Evolutionary conservation across 345 rosid genomes (phyloP), one percentile per base, ranked within the genome.

Genomic region (Viola odorata): DNA sequence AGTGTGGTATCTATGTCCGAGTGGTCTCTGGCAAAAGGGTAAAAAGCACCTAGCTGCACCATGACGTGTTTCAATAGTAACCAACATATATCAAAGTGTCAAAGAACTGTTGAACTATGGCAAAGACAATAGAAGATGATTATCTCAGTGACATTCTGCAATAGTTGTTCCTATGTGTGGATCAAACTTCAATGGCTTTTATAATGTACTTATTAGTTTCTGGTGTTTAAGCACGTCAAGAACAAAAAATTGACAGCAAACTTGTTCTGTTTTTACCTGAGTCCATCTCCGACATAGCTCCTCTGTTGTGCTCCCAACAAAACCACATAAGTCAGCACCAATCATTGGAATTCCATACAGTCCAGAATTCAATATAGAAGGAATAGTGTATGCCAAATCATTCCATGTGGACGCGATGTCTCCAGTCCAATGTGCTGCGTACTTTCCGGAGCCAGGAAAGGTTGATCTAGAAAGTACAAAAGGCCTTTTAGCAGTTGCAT

Each of bases 1-100:
- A 81, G 82, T 4, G 13, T 65, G 2, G 32, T 0, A 0, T 78
- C 45, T 12, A 5, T 58, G 0, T n/a, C 69, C 0, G 96, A 81
- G 65, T 88, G 92, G 45, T 89, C 96, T 75, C 96, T 84, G 13
- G 92, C 80, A 45, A 89, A 86, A 40, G 96, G 96, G 58, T 89
- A 89, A 68, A 84, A 89, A 7, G 92, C 90, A 60, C 92, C 92
- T 0, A 88, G 59, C 96, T 88, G 79, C 80, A 57, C 32, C 2
- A 23, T 23, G 32, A 23, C 32, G 2, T 23, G 32, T 1, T 23
- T 23, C 32, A 23, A n/a, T n/a, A n/a, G n/a, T n/a, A n/a, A n/a
- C n/a, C n/a, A n/a, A n/a, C n/a, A n/a, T n/a, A n/a, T n/a, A n/a
- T n/a, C n/a, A n/a, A n/a, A n/a, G n/a, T n/a, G n/a, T n/a, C n/a